phyloP scores from a whole-genome alignment of 768 basidiomycete genomes.

The Phanerochaete carnosa region DNA sequence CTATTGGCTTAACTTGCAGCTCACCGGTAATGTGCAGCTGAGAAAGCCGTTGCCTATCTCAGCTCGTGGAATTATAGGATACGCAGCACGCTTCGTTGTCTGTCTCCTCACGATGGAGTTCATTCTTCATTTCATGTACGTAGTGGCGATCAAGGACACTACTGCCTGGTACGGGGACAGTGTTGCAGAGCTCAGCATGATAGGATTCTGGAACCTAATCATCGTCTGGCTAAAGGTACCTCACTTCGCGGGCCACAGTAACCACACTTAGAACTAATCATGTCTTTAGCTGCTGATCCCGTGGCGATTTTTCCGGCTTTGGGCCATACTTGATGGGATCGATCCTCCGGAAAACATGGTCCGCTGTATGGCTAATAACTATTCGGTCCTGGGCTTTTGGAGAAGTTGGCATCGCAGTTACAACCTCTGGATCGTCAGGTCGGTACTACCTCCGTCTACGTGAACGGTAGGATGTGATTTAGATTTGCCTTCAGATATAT shows the following conservation, averaged over 20 bases:
- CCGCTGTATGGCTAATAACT: slow-evolving; percentile 97
- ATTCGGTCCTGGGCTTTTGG: slow-evolving; percentile 93
- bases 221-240: slow-evolving; percentile 97
- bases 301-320: slow-evolving; percentile 96
- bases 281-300: slow-evolving; percentile 74
- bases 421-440: slow-evolving; percentile 94
- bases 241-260: too few species aligned
- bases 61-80: slow-evolving; percentile 40
- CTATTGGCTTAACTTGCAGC: not conserved
- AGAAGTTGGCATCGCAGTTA: slow-evolving; percentile 95
- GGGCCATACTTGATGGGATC: slow-evolving; percentile 84
- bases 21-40: slow-evolving; percentile 39
- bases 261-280: not conserved
- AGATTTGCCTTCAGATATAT: slow-evolving; percentile 65
- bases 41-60: slow-evolving; percentile 52
- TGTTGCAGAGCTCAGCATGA: slow-evolving; percentile 81
- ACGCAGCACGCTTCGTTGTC: slow-evolving; percentile 66
- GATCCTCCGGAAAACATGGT: slow-evolving; percentile 99
- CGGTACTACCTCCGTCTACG: slow-evolving; percentile 13
- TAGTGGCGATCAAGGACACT: slow-evolving; percentile 92
- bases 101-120: slow-evolving; percentile 86
- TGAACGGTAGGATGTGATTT: not conserved
- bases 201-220: slow-evolving; percentile 96
- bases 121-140: slow-evolving; percentile 92
- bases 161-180: slow-evolving; percentile 78